Percentiles rank a stretch among this genome's conserved stretches.
These are phyloP conservation scores for Artemisia annua DNA, from an alignment of 129 eudicot genomes.

Conservation along the genomic window DNA sequence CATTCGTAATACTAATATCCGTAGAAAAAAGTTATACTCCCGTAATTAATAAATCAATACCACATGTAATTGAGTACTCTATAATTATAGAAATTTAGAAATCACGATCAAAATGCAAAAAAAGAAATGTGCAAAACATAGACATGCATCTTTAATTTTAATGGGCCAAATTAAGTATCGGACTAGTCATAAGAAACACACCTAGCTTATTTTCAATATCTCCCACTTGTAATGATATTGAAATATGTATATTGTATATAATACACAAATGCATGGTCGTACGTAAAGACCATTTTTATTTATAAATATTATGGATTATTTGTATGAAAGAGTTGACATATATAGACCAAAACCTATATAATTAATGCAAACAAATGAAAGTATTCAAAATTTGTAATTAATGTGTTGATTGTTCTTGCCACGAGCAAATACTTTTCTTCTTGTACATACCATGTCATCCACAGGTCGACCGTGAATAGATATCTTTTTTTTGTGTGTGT, in stretches of 20 bases:
- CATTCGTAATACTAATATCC: too few species aligned
- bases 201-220: background rate
- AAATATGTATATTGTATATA: too few species aligned
- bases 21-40: too few species aligned
- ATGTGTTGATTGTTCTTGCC: background rate
- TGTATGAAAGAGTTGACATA: background rate
- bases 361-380: too few species aligned
- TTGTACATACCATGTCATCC: background rate
- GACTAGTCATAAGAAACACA: background rate
- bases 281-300: too few species aligned
- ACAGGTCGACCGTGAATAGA: too few species aligned
- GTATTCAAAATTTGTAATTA: background rate
- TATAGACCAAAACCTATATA: background rate
- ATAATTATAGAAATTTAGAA: background rate
- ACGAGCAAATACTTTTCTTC: slow-evolving; percentile 30
- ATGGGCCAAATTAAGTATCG: background rate
- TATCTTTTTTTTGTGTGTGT: too few species aligned
- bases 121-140: background rate
- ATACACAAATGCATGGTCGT: too few species aligned
- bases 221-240: too few species aligned
- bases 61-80: background rate
- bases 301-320: too few species aligned
- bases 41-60: too few species aligned
- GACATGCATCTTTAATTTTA: background rate
- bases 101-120: background rate